Conservation (phyloP, 768 basidiomycete genomes). For the Lentinula guzmanii region DNA sequence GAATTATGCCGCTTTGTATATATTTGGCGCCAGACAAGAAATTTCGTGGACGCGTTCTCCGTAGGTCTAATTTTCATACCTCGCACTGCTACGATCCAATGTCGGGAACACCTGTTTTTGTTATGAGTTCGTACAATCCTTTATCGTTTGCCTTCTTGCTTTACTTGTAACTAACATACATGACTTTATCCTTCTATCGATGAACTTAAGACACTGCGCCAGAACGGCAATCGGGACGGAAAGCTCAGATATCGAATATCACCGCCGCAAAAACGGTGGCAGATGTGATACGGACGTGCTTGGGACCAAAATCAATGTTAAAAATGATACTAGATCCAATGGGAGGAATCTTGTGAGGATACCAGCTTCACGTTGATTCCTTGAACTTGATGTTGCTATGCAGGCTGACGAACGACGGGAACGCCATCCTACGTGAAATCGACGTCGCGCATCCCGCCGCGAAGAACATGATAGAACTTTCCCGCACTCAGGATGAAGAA, state of each 20-base stretch:
- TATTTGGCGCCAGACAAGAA: background rate
- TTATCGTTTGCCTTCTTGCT: background rate
- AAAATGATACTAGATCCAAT: conserved; percentile 99
- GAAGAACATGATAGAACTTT: conserved; percentile 99
- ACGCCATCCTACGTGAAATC: conserved; percentile 96
- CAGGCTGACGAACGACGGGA: conserved; percentile 97
- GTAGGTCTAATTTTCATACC: background rate
- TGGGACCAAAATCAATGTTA: conserved; percentile 96
- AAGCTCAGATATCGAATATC: conserved; percentile 96
- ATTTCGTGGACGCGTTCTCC: background rate
- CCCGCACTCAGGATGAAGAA: conserved; percentile 97
- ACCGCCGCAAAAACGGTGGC: conserved; percentile 97
- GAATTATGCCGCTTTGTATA: no score
- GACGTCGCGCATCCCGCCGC: conserved; percentile 99
- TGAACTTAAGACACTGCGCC: conserved; percentile 74
- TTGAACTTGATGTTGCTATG: conserved; percentile 3
- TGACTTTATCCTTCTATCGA: background rate
- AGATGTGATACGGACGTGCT: conserved; percentile 95
- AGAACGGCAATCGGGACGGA: conserved; percentile 89
- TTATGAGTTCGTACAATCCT: background rate
- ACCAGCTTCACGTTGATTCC: background rate
- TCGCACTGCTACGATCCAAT: background rate
- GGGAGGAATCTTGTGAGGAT: conserved; percentile 90
- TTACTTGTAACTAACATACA: background rate
- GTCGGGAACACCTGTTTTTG: conserved; percentile 1